phyloP scores from a whole-genome alignment of 75 land plant genomes.

The Sequoiadendron giganteum region DNA sequence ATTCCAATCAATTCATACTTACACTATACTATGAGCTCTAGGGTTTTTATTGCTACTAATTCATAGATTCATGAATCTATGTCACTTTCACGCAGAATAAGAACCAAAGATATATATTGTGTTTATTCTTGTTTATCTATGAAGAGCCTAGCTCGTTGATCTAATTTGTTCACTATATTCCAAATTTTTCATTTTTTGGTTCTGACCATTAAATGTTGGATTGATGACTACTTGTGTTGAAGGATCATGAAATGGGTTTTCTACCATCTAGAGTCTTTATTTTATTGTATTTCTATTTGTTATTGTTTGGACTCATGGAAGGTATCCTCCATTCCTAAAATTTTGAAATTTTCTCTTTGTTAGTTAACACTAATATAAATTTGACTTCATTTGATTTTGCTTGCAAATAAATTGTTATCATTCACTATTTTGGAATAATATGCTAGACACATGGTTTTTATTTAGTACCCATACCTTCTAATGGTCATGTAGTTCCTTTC shows the following conservation, averaged over 20 bases:
- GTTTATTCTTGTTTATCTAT: neutral
- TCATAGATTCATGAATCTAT: neutral
- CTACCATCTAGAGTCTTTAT: neutral
- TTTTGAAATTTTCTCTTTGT: neutral
- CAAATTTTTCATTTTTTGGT: neutral
- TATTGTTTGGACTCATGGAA: neutral
- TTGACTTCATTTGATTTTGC: neutral
- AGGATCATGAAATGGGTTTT: neutral
- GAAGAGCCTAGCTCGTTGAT: neutral
- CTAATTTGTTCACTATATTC: neutral
- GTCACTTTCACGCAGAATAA: neutral
- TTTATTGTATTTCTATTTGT: neutral
- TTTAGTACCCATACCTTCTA: neutral
- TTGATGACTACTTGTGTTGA: neutral
- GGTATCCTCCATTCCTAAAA: neutral
- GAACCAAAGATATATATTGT: neutral
- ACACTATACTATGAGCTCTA: neutral
- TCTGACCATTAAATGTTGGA: neutral
- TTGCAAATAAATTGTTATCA: neutral
- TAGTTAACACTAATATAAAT: neutral
- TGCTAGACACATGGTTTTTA: neutral
- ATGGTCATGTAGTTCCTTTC: neutral
- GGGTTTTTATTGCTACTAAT: neutral
- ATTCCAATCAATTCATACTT: neutral
- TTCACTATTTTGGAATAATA: neutral